These are phyloP conservation scores for Vanilla planifolia DNA, from an alignment of 106 monocot genomes.

Conservation along the genomic window DNA sequence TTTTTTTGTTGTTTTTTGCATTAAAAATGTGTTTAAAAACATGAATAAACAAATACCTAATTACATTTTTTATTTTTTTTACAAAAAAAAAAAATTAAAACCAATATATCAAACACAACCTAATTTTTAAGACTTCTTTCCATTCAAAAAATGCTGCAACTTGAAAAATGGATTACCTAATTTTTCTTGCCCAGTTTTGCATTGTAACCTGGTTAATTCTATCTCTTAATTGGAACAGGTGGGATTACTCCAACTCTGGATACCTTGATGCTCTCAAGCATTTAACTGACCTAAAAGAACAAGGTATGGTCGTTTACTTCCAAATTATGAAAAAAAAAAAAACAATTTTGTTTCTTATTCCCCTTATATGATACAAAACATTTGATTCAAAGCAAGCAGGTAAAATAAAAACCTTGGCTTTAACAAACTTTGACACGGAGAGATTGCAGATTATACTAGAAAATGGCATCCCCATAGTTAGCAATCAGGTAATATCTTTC, in stretches of 20 bases:
- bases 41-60: no score
- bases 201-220: not conserved
- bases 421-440: slow-evolving; percentile 81
- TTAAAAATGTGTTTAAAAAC: no score
- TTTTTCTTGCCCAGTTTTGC: not conserved
- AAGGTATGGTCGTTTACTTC: slow-evolving; percentile 44
- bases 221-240: slow-evolving; percentile 35
- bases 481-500: slow-evolving; percentile 71
- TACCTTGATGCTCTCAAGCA: slow-evolving; percentile 96
- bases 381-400: slow-evolving; percentile 32
- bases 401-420: slow-evolving; percentile 73
- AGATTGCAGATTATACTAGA: slow-evolving; percentile 50
- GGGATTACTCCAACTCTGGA: slow-evolving; percentile 92
- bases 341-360: not conserved
- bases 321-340: no score
- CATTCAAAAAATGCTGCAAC: no score
- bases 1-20: no score
- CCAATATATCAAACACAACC: no score
- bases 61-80: no score
- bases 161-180: no score
- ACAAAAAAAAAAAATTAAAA: no score
- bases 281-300: slow-evolving; percentile 74
- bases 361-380: slow-evolving; percentile 9
- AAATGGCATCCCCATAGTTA: slow-evolving; percentile 67
- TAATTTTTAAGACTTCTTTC: no score